Percentiles rank a stretch among this genome's conserved stretches.
These are phyloP conservation scores for Ceratocystis huliohia DNA, from an alignment of 2,329 filamentous ascomycete genomes.

Conservation along the genomic window DNA sequence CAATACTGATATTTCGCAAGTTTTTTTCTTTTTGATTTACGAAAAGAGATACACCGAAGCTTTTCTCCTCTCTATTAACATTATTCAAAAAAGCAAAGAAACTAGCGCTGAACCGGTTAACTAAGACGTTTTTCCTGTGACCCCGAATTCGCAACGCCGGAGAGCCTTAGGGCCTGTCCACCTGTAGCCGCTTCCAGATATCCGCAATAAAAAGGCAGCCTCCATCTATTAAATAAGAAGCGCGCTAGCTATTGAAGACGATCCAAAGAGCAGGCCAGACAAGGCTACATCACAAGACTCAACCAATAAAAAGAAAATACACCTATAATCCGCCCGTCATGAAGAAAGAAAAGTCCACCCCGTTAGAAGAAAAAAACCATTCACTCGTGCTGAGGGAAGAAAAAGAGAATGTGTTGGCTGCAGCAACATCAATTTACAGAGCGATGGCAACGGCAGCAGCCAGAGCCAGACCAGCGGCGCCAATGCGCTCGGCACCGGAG, in stretches of 20 bases:
- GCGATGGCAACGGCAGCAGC: conserved; percentile 27
- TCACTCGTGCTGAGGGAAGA: background rate
- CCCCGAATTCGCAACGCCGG: conserved; percentile 7
- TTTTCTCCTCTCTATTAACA: background rate
- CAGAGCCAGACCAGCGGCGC: conserved; percentile 25
- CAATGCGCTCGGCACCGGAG: conserved; percentile 25
- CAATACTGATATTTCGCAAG: too few relatives aligned
- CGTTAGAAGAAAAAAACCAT: conserved; percentile 3
- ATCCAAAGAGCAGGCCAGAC: background rate
- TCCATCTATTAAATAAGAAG: background rate
- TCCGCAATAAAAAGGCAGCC: background rate
- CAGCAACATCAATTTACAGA: conserved; percentile 24
- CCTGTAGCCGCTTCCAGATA: background rate
- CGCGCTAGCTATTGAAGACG: background rate
- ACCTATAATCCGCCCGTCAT: background rate
- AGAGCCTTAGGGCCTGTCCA: background rate
- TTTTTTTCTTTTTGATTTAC: background rate
- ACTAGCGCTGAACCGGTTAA: conserved; percentile 7
- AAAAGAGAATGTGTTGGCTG: background rate
- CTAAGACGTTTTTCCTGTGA: conserved; percentile 7
- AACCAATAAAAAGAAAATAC: background rate
- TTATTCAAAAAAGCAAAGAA: background rate
- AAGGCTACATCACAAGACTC: background rate
- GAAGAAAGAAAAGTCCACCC: conserved; percentile 8
- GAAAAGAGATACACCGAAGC: background rate